Evolutionary conservation across 192 early-diverging fungal species (phyloP).

Genomic region (Jimgerdemannia lactiflua): DNA sequence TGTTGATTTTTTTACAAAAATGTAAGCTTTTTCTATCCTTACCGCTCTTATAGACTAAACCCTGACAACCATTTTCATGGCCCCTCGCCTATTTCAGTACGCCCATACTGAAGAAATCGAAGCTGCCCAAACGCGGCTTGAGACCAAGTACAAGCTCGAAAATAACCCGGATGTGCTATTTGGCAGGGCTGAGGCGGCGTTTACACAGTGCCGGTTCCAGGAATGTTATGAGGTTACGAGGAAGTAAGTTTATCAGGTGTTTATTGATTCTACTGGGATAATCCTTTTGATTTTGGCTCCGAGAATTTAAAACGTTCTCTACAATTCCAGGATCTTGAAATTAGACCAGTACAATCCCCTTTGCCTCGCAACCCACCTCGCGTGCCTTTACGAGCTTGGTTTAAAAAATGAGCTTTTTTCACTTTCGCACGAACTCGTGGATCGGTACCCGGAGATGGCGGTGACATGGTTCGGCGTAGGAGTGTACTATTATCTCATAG

Average conservation of each 20-base stretch:
- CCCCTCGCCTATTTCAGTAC: conserved; percentile 36
- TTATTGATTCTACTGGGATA: not conserved
- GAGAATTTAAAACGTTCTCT: not conserved
- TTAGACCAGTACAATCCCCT: conserved; percentile 55
- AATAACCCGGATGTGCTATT: conserved; percentile 49
- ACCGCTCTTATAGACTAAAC: too few species aligned
- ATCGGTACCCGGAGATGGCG: conserved; percentile 52
- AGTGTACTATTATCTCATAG: conserved; percentile 66
- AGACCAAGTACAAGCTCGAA: conserved; percentile 35
- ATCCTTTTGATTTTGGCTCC: not conserved
- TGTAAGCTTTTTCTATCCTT: too few species aligned
- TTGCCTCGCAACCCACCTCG: conserved; percentile 60
- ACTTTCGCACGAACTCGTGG: conserved; percentile 69
- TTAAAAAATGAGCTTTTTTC: conserved; percentile 67
- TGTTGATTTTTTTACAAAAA: not conserved
- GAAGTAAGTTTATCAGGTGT: conserved; percentile 27
- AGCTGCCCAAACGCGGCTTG: conserved; percentile 30
- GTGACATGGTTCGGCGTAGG: conserved; percentile 79
- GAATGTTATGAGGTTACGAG: conserved; percentile 45
- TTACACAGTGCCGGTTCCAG: conserved; percentile 42
- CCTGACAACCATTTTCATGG: not conserved
- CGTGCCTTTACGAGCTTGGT: conserved; percentile 62
- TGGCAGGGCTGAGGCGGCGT: conserved; percentile 53
- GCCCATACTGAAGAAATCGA: conserved; percentile 40
- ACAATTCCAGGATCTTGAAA: conserved; percentile 50